Percentiles rank a stretch among this genome's conserved stretches.
Conservation (phyloP, 352 stramenopile species). For the Phytophthora tubulina region DNA sequence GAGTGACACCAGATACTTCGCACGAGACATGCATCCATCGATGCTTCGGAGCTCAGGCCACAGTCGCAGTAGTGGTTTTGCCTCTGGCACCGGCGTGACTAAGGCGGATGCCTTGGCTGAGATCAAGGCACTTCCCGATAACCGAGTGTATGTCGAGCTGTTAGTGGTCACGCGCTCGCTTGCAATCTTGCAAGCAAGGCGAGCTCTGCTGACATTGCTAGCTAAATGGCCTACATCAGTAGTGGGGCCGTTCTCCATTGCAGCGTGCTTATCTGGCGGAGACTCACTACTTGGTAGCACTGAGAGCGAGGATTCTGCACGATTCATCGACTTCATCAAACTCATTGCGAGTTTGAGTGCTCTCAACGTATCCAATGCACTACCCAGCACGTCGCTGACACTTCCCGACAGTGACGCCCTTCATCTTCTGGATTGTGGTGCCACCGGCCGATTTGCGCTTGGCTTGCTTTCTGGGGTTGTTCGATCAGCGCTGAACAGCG, state of each 20-base stretch:
- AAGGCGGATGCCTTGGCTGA: conserved; percentile 78
- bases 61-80: conserved; percentile 53
- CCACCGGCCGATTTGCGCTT: conserved; percentile 64
- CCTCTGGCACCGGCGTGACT: conserved; percentile 49
- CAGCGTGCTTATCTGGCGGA: conserved; percentile 49
- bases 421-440: conserved; percentile 67
- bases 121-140: conserved; percentile 83
- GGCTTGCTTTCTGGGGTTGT: conserved; percentile 59
- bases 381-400: conserved; percentile 35
- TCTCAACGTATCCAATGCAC: conserved; percentile 46
- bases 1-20: conserved; percentile 82
- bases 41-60: conserved; percentile 70
- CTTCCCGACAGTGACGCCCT: conserved; percentile 53
- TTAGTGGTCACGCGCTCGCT: conserved; percentile 80
- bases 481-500: conserved; percentile 54
- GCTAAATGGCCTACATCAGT: conserved; percentile 74
- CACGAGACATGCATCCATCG: conserved; percentile 77
- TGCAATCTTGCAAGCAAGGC: conserved; percentile 83
- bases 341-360: conserved; percentile 78
- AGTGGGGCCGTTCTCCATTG: conserved; percentile 70
- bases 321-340: conserved; percentile 89
- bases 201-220: conserved; percentile 78
- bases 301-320: conserved; percentile 49
- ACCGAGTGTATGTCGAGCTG: conserved; percentile 81
- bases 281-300: neutral